Percentiles rank a stretch among this genome's conserved stretches.
These are phyloP conservation scores for Thermothelomyces thermophilus DNA, from an alignment of 2,329 filamentous ascomycete species.

Conservation along the genomic window DNA sequence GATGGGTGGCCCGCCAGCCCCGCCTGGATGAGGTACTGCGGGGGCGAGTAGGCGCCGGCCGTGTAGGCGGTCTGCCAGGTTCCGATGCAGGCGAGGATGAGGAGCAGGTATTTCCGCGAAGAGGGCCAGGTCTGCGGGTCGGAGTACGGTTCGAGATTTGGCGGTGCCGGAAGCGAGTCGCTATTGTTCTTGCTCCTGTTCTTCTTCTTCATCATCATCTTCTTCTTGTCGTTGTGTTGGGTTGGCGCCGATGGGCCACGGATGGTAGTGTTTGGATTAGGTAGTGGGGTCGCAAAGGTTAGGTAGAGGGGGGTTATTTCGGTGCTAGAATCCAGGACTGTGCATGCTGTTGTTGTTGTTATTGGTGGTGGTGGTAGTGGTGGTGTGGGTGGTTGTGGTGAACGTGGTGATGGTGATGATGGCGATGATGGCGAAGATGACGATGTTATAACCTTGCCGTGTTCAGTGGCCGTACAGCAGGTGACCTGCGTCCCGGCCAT, in stretches of 20 bases:
- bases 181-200: no score
- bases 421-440: neutral
- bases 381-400: neutral
- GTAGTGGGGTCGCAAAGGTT: conserved; percentile 35
- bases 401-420: neutral
- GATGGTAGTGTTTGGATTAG: conserved; percentile 24
- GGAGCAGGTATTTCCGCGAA: conserved; percentile 61
- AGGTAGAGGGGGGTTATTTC: conserved; percentile 36
- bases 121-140: conserved; percentile 70
- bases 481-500: neutral
- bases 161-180: conserved; percentile 21
- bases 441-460: neutral
- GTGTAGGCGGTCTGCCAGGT: conserved; percentile 74
- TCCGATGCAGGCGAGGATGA: conserved; percentile 67
- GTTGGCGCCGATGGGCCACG: conserved; percentile 1
- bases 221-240: neutral
- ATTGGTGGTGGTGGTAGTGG: neutral
- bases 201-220: no score
- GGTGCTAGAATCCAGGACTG: neutral
- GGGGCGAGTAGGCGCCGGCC: conserved; percentile 72
- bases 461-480: neutral
- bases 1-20: conserved; percentile 48
- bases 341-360: neutral
- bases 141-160: conserved; percentile 55
- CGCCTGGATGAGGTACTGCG: conserved; percentile 54